Evolutionary conservation across 129 eudicot genomes (phyloP).

Genomic region (Tanacetum coccineum): DNA sequence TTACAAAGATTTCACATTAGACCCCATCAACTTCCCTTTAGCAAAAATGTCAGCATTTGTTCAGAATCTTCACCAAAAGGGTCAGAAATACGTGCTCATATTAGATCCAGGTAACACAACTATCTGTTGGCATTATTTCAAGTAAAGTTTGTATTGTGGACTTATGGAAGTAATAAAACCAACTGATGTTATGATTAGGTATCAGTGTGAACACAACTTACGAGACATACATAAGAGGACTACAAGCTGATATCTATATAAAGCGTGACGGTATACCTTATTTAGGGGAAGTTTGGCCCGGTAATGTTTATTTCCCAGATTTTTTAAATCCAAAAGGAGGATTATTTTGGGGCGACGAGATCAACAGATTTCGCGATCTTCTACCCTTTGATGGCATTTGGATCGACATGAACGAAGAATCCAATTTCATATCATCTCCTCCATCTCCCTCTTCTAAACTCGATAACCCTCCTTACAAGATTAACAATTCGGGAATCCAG

Average conservation of each 20-base stretch:
- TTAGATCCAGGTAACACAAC: constrained; percentile 69
- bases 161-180: background rate
- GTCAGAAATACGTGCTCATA: constrained; percentile 70
- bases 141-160: background rate
- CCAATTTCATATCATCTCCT: constrained; percentile 61
- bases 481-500: constrained; percentile 54
- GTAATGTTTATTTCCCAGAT: constrained; percentile 68
- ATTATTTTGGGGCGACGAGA: constrained; percentile 63
- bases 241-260: constrained; percentile 63
- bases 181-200: constrained; percentile 30
- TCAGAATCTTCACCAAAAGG: constrained; percentile 58
- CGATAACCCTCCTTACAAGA: constrained; percentile 80
- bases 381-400: constrained; percentile 51
- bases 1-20: constrained; percentile 84
- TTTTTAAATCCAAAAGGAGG: constrained; percentile 58
- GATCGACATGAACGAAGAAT: constrained; percentile 88
- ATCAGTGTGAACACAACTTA: constrained; percentile 60
- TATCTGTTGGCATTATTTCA: background rate
- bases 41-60: constrained; percentile 50
- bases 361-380: constrained; percentile 44
- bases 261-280: constrained; percentile 69
- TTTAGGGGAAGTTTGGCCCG: constrained; percentile 84
- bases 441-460: constrained; percentile 51
- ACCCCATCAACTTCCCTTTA: constrained; percentile 53
- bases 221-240: constrained; percentile 67